These are phyloP conservation scores for Solanum corneliomulleri DNA, from an alignment of 257 asterid species.

Conservation along the genomic window DNA sequence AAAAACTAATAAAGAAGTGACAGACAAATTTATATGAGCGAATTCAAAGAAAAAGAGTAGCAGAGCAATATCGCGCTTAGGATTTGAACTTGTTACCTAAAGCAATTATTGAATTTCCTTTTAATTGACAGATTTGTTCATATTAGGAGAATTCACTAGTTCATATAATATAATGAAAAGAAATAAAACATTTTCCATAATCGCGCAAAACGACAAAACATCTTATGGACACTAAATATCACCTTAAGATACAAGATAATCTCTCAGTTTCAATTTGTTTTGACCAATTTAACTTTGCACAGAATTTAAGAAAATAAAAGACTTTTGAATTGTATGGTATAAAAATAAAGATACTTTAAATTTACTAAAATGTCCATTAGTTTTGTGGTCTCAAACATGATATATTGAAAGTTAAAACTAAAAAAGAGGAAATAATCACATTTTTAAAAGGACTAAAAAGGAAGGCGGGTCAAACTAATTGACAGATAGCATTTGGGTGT, in stretches of 20 bases:
- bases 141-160: background rate
- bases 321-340: background rate
- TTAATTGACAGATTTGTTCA: background rate
- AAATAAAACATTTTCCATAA: background rate
- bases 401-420: too few species aligned
- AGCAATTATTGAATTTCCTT: background rate
- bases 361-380: background rate
- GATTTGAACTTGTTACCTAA: background rate
- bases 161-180: background rate
- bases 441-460: background rate
- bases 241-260: background rate
- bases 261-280: too few species aligned
- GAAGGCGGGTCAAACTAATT: background rate
- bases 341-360: too few species aligned
- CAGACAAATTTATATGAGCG: background rate
- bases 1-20: background rate
- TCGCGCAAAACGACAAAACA: background rate
- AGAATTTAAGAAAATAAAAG: too few species aligned
- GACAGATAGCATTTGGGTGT: background rate
- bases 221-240: background rate
- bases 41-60: background rate
- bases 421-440: background rate
- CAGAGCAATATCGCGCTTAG: background rate
- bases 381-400: background rate
- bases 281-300: background rate